phyloP scores from a whole-genome alignment of 2,329 filamentous ascomycete genomes.

The Beauveria rudraprayagi region DNA sequence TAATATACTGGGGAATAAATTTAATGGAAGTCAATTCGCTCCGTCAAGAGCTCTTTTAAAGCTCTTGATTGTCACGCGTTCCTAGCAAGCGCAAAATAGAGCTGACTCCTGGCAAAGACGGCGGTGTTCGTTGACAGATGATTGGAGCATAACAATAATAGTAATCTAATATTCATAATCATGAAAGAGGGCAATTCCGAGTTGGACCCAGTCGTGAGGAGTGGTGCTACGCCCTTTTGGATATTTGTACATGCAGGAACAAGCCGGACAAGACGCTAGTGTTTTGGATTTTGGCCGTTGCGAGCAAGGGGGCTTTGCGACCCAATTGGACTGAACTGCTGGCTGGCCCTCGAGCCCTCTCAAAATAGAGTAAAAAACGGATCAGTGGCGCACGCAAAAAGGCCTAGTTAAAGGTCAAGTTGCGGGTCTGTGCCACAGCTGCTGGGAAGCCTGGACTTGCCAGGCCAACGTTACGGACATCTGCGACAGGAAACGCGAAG shows the following conservation, averaged over 20 bases:
- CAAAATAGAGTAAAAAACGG: neutral
- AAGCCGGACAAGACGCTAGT: conserved; percentile 9
- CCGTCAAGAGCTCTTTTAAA: too few species aligned
- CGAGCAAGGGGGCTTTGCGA: neutral
- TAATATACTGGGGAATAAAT: too few species aligned
- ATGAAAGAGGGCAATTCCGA: neutral
- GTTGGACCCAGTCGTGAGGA: too few species aligned
- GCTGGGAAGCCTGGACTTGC: neutral
- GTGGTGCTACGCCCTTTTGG: too few species aligned
- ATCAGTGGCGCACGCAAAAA: neutral
- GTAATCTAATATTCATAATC: too few species aligned
- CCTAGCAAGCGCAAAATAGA: too few species aligned
- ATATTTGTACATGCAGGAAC: neutral
- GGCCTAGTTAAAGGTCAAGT: neutral
- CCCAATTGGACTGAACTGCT: neutral
- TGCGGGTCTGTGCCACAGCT: conserved; percentile 3
- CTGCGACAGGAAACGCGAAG: neutral
- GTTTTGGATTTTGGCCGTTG: conserved; percentile 7
- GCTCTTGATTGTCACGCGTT: too few species aligned
- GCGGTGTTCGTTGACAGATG: too few species aligned
- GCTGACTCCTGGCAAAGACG: too few species aligned
- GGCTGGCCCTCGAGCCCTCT: neutral
- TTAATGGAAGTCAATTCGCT: too few species aligned
- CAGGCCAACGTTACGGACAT: neutral
- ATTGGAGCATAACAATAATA: too few species aligned